A percentile compares a stretch with the other conserved stretches of the same genome.
Evolutionary conservation across 2,329 filamentous ascomycete species (phyloP).

Genomic region (Orbilia ellipsospora): DNA sequence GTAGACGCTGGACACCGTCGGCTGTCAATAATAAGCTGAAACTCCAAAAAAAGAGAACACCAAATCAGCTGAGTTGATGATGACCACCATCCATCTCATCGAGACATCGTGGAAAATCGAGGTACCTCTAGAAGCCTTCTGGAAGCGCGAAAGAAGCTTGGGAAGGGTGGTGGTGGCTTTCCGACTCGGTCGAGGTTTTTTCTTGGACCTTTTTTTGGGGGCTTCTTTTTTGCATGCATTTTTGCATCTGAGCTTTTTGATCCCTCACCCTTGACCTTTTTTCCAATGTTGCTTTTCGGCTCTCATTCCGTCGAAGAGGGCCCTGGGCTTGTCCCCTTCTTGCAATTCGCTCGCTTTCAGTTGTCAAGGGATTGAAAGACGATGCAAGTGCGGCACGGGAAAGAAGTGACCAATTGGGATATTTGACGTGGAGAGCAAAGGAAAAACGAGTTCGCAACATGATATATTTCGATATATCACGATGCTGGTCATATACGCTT

Average conservation of each 20-base stretch:
- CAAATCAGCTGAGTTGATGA: conserved; percentile 49
- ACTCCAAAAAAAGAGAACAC: conserved; percentile 12
- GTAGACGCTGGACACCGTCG: conserved; percentile 15
- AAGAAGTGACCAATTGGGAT: conserved; percentile 53
- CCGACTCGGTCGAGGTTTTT: background rate
- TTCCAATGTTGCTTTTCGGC: conserved; percentile 28
- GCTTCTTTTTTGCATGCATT: conserved; percentile 61
- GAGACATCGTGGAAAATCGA: conserved; percentile 42
- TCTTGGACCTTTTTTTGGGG: conserved; percentile 30
- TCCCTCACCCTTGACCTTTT: conserved; percentile 56
- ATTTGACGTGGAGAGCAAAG: conserved; percentile 49
- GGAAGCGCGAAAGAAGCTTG: conserved; percentile 48
- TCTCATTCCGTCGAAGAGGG: conserved; percentile 48
- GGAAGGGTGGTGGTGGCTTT: conserved; percentile 1
- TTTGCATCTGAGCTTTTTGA: conserved; percentile 60
- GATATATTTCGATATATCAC: background rate
- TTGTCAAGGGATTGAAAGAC: conserved; percentile 14
- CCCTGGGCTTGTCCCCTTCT: conserved; percentile 17
- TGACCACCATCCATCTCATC: conserved; percentile 31
- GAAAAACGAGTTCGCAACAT: conserved; percentile 30
- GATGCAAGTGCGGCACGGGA: conserved; percentile 55
- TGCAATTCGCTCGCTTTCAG: conserved; percentile 12
- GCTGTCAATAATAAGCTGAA: conserved; percentile 30
- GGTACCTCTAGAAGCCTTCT: conserved; percentile 49
- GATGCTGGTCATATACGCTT: conserved; percentile 15